Evolutionary conservation across 805 yeast genomes (phyloP).

Genomic region (Hanseniaspora jakobsenii): DNA sequence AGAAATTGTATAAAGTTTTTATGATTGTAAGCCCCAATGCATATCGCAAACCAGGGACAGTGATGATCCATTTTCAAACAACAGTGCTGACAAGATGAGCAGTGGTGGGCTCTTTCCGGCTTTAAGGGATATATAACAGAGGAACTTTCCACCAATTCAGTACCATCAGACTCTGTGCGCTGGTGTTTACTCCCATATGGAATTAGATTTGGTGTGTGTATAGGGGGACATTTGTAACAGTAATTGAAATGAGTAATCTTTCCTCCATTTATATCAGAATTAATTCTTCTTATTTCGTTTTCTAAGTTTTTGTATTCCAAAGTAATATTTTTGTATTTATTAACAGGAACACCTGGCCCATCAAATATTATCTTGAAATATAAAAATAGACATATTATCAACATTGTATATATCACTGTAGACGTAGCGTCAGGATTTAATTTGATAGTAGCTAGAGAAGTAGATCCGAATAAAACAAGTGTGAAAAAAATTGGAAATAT

Average conservation of each 20-base stretch:
- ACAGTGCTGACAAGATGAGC: constrained; percentile 59
- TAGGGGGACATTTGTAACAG: neutral
- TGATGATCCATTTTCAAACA: constrained; percentile 86
- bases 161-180: too few relatives aligned
- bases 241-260: constrained; percentile 4
- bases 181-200: too few relatives aligned
- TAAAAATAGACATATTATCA: neutral
- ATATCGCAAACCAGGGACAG: constrained; percentile 86
- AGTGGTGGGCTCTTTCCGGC: constrained; percentile 82
- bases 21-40: constrained; percentile 74
- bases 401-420: neutral
- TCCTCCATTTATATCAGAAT: neutral
- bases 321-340: neutral
- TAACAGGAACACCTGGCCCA: constrained; percentile 6
- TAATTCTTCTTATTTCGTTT: neutral
- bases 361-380: constrained; percentile 2
- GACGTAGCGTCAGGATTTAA: constrained; percentile 2
- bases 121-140: too few relatives aligned
- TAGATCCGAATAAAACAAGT: neutral
- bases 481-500: neutral
- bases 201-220: neutral
- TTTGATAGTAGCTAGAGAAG: neutral
- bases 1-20: constrained; percentile 70
- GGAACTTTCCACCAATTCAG: too few relatives aligned
- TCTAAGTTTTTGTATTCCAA: neutral